These are phyloP conservation scores for Amesomyces nigricolor DNA, from an alignment of 2,329 filamentous ascomycete genomes.

Conservation along the genomic window DNA sequence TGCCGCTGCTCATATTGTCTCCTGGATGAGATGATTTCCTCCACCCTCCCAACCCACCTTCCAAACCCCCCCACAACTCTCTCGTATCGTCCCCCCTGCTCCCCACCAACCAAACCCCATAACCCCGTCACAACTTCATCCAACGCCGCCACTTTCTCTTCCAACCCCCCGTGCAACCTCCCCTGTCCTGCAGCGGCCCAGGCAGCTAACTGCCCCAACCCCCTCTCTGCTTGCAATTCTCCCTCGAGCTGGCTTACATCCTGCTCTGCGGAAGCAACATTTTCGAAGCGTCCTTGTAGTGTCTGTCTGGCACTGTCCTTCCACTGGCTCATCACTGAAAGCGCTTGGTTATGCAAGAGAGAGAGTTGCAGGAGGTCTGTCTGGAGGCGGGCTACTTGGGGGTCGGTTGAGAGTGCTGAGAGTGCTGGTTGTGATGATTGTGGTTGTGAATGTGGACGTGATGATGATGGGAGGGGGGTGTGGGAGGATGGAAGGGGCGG, in stretches of 20 bases:
- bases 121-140: conserved; percentile 52
- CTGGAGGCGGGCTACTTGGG: conserved; percentile 51
- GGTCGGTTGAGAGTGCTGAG: conserved; percentile 40
- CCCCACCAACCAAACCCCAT: conserved; percentile 48
- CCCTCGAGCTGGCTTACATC: conserved; percentile 36
- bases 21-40: conserved; percentile 39
- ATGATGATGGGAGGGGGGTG: conserved; percentile 56
- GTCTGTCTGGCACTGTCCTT: conserved; percentile 48
- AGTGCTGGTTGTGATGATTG: no score
- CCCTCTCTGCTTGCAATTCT: conserved; percentile 43
- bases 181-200: conserved; percentile 32
- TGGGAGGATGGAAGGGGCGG: conserved; percentile 51
- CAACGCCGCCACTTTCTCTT: conserved; percentile 53
- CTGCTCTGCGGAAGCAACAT: conserved; percentile 33
- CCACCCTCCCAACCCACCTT: conserved; percentile 48
- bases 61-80: conserved; percentile 54
- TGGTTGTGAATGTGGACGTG: conserved; percentile 28
- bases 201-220: conserved; percentile 44
- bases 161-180: conserved; percentile 32
- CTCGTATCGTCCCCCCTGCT: conserved; percentile 47
- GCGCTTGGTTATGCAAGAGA: conserved; percentile 54
- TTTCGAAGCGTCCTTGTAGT: conserved; percentile 43
- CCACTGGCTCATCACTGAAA: conserved; percentile 44
- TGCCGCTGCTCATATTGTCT: conserved; percentile 31
- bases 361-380: conserved; percentile 61